Percentiles rank a stretch among this genome's conserved stretches.
phyloP scores from a whole-genome alignment of 139 green algal genomes.

The Chlamydomonas sp. region DNA sequence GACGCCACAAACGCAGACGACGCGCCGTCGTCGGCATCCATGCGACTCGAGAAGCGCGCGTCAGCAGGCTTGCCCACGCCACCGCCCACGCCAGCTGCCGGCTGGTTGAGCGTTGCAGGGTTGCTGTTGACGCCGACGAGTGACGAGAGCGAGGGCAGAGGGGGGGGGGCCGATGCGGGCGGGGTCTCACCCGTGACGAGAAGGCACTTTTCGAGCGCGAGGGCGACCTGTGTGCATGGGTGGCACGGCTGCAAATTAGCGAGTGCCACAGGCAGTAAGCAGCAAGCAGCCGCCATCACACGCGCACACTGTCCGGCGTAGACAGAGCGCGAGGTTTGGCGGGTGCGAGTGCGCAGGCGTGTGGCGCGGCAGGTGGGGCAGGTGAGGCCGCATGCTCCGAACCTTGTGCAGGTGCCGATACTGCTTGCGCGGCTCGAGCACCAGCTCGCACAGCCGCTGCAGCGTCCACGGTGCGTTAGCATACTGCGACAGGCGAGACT shows the following conservation, averaged over 20 bases:
- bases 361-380: neutral
- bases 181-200: constrained; percentile 18
- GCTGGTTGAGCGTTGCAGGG: neutral
- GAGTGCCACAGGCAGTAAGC: neutral
- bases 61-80: neutral
- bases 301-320: no score
- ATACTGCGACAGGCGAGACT: constrained; percentile 31
- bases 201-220: constrained; percentile 25
- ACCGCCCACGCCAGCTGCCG: neutral
- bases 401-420: constrained; percentile 60
- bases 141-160: neutral
- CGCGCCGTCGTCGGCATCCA: neutral
- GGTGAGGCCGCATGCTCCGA: constrained; percentile 3
- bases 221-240: constrained; percentile 6
- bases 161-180: neutral
- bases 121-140: constrained; percentile 8
- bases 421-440: constrained; percentile 66
- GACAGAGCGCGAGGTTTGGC: no score
- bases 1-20: neutral
- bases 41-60: neutral
- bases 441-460: constrained; percentile 65
- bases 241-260: neutral
- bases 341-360: neutral
- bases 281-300: neutral
- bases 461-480: constrained; percentile 59